These are phyloP conservation scores for Solanum bulbocastanum DNA, from an alignment of 257 asterid genomes.

Conservation along the genomic window DNA sequence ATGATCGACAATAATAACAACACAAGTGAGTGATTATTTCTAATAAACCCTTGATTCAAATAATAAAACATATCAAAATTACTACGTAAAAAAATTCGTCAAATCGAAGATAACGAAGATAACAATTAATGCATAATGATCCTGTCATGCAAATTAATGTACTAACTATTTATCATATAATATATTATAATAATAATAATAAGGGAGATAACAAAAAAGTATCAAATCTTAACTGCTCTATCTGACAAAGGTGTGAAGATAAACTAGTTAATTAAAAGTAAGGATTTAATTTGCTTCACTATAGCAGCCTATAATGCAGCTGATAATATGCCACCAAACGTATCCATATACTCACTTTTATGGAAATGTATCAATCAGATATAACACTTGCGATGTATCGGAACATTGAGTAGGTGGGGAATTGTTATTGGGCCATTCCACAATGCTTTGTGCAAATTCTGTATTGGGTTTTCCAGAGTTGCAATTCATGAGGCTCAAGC, in stretches of 20 bases:
- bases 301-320: background rate
- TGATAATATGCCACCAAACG: background rate
- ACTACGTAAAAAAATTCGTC: too few species aligned
- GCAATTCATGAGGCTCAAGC: background rate
- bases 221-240: background rate
- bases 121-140: background rate
- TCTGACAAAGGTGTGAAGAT: background rate
- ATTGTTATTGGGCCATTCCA: background rate
- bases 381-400: too few species aligned
- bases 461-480: background rate
- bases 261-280: background rate
- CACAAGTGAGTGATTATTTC: too few species aligned
- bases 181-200: background rate
- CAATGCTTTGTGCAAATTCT: background rate
- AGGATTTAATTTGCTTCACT: background rate
- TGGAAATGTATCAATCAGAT: too few species aligned
- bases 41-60: too few species aligned
- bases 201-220: background rate
- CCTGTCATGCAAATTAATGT: background rate
- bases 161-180: background rate
- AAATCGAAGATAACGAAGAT: background rate
- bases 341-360: too few species aligned
- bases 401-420: rapidly evolving
- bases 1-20: background rate
- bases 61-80: background rate